These are phyloP conservation scores for Yamadazyma dendronema DNA, from an alignment of 1,139 yeast genomes.

Conservation along the genomic window DNA sequence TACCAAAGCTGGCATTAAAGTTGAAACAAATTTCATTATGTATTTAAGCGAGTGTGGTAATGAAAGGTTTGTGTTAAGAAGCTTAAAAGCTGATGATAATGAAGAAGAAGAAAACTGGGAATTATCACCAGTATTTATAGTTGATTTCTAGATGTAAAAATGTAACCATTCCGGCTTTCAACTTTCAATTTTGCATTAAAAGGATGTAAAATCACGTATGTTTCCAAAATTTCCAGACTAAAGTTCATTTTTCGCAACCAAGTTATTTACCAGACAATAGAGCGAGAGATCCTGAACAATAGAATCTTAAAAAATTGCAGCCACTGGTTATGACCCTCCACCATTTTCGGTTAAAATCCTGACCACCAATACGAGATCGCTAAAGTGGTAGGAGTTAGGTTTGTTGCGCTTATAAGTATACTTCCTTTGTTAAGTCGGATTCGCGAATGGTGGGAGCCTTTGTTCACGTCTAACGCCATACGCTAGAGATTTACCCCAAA, in stretches of 20 bases:
- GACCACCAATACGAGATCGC: background rate
- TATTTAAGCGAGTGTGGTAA: slow-evolving; percentile 7
- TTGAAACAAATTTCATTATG: slow-evolving; percentile 14
- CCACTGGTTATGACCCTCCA: background rate
- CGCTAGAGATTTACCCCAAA: background rate
- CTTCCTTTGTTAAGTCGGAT: background rate
- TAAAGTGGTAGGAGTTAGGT: background rate
- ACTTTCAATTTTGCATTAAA: background rate
- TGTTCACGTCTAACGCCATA: background rate
- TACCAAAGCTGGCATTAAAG: slow-evolving; percentile 16
- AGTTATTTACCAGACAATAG: slow-evolving; percentile 4
- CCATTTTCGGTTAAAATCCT: background rate
- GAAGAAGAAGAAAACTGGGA: background rate
- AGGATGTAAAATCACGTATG: background rate
- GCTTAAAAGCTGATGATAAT: background rate
- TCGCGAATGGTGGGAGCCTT: slow-evolving; percentile 3
- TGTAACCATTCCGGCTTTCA: background rate
- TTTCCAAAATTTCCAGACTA: background rate
- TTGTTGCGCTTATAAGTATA: background rate
- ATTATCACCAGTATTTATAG: slow-evolving; percentile 1
- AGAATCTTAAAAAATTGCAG: slow-evolving; percentile 1
- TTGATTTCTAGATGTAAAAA: background rate
- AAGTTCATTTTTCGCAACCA: slow-evolving; percentile 5
- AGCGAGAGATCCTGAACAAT: background rate
- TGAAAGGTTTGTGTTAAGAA: background rate